phyloP scores from a whole-genome alignment of 2,329 filamentous ascomycete species.

The Colletotrichum navitas region DNA sequence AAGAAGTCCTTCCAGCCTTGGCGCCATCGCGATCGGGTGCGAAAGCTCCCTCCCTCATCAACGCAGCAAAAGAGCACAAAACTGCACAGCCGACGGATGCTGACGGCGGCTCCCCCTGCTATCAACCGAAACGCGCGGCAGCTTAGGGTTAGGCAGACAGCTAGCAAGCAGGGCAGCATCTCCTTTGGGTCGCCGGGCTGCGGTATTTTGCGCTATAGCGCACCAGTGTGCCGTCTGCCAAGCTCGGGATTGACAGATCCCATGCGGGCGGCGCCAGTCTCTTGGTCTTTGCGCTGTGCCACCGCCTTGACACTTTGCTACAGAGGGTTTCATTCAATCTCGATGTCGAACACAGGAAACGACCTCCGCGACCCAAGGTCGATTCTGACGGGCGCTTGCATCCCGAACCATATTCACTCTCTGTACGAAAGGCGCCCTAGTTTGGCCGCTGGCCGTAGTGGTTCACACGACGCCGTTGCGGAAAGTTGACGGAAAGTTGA shows the following conservation, averaged over 20 bases:
- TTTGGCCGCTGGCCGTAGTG: conserved; percentile 6
- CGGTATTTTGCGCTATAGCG: conserved; percentile 8
- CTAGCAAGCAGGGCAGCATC: neutral
- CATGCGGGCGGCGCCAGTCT: conserved; percentile 24
- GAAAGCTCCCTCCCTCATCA: conserved; percentile 7
- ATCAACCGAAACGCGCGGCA: conserved; percentile 15
- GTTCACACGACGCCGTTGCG: neutral
- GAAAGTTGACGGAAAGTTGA: too few relatives aligned
- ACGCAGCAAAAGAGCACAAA: neutral
- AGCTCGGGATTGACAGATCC: conserved; percentile 32
- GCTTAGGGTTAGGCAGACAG: neutral
- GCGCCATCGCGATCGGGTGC: conserved; percentile 20
- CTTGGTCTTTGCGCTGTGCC: conserved; percentile 30
- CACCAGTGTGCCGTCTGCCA: conserved; percentile 17
- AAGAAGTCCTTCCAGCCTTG: conserved; percentile 21
- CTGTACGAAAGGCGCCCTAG: conserved; percentile 18
- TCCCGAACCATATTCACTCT: conserved; percentile 3
- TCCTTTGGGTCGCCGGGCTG: neutral
- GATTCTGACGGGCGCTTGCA: neutral
- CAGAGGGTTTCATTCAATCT: conserved; percentile 27
- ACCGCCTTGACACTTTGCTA: conserved; percentile 35
- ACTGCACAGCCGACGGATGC: neutral
- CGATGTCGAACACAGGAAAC: conserved; percentile 2
- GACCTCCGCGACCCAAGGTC: conserved; percentile 27
- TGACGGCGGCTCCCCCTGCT: neutral